Conservation (phyloP, 352 stramenopile genomes). For the Globisporangium alternatum region DNA sequence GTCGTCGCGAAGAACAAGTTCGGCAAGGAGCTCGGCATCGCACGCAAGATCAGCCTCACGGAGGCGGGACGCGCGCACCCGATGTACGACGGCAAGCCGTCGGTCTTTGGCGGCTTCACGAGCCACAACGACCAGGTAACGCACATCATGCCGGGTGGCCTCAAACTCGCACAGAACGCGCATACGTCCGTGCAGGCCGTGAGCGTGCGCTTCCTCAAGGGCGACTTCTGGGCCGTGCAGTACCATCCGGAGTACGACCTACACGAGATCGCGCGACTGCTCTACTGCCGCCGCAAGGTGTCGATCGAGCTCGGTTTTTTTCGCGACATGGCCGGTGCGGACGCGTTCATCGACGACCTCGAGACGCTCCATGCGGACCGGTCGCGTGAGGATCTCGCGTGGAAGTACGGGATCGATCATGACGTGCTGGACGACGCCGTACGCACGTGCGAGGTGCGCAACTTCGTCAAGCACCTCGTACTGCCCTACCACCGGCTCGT, state of each 20-base stretch:
- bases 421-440: constrained; percentile 70
- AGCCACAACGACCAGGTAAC: constrained; percentile 80
- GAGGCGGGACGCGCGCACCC: constrained; percentile 52
- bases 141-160: constrained; percentile 42
- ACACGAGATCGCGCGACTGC: constrained; percentile 69
- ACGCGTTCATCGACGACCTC: constrained; percentile 49
- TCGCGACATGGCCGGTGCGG: constrained; percentile 37
- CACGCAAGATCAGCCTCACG: constrained; percentile 66
- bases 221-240: constrained; percentile 76
- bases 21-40: constrained; percentile 65
- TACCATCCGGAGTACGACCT: constrained; percentile 81
- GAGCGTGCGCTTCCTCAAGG: constrained; percentile 49
- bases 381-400: constrained; percentile 54
- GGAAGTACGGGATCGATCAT: constrained; percentile 56
- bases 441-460: constrained; percentile 64
- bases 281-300: constrained; percentile 62
- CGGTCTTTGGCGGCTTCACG: constrained; percentile 68
- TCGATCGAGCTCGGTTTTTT: constrained; percentile 70
- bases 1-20: constrained; percentile 56
- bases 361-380: constrained; percentile 53
- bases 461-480: constrained; percentile 72
- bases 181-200: constrained; percentile 64
- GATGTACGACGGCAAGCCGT: constrained; percentile 71
- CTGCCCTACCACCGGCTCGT: constrained; percentile 45
- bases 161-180: constrained; percentile 53